phyloP scores from a whole-genome alignment of 2,329 filamentous ascomycete species.

The Diplodia sapinea region DNA sequence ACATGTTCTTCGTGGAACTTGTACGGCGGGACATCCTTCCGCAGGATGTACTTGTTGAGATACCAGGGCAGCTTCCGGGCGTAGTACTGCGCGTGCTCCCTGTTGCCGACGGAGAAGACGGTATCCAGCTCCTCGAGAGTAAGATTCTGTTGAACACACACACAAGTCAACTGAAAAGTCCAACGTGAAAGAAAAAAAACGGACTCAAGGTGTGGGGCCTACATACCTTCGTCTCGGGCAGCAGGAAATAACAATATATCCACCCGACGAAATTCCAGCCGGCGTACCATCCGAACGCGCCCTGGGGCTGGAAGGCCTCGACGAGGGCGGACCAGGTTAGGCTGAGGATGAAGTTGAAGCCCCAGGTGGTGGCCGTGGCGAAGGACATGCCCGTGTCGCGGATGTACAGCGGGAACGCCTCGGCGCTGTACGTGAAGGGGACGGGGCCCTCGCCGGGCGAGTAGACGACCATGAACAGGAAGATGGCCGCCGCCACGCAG shows the following conservation, averaged over 20 bases:
- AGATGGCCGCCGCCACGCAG: slow-evolving; percentile 51
- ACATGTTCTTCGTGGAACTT: slow-evolving; percentile 40
- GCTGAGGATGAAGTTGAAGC: slow-evolving; percentile 63
- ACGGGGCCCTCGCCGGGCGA: slow-evolving; percentile 53
- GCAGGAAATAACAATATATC: slow-evolving; percentile 15
- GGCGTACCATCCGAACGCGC: slow-evolving; percentile 67
- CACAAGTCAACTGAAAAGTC: not conserved
- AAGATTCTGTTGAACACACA: slow-evolving; percentile 35
- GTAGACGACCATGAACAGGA: slow-evolving; percentile 60
- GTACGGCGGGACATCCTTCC: slow-evolving; percentile 47
- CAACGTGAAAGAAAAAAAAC: not conserved
- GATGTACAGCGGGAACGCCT: slow-evolving; percentile 73
- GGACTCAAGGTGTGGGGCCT: too few species aligned
- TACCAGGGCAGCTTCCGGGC: slow-evolving; percentile 52
- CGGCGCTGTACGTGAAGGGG: slow-evolving; percentile 64
- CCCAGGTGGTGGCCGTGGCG: slow-evolving; percentile 70
- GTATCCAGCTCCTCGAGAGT: slow-evolving; percentile 58
- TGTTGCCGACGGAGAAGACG: slow-evolving; percentile 56
- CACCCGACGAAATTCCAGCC: slow-evolving; percentile 64
- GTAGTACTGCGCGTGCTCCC: slow-evolving; percentile 51
- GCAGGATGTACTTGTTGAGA: slow-evolving; percentile 52
- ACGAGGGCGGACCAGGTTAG: slow-evolving; percentile 68
- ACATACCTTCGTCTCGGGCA: slow-evolving; percentile 17
- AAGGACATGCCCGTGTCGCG: slow-evolving; percentile 74
- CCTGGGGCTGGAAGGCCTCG: slow-evolving; percentile 55